Evolutionary conservation across 1,284 basidiomycete genomes (phyloP).

Genomic region (Jaminaea rosea): DNA sequence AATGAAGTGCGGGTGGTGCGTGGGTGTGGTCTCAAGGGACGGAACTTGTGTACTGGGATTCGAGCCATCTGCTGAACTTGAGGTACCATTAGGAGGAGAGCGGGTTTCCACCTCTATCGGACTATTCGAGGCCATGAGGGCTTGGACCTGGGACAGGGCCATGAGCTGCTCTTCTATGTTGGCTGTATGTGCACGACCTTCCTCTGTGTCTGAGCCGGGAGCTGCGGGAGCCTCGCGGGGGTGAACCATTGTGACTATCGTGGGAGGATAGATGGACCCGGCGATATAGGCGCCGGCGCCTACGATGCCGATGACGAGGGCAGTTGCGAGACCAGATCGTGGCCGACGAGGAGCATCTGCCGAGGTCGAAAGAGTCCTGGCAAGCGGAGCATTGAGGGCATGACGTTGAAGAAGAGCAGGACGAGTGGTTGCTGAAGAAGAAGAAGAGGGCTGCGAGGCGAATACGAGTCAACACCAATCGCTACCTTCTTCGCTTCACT

Average conservation of each 20-base stretch:
- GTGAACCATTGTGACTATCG: constrained; percentile 58
- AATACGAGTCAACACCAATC: no score
- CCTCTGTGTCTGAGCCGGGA: constrained; percentile 56
- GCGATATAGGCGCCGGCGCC: constrained; percentile 50
- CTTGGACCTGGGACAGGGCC: constrained; percentile 52
- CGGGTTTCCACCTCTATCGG: constrained; percentile 9
- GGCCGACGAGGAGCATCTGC: no score
- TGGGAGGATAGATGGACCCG: constrained; percentile 61
- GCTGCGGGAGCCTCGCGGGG: constrained; percentile 66
- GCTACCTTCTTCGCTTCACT: no score
- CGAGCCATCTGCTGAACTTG: constrained; percentile 12
- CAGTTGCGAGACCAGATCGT: no score
- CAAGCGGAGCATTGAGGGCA: no score
- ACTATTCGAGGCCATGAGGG: constrained; percentile 12
- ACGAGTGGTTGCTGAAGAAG: neutral
- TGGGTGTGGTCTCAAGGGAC: constrained; percentile 15
- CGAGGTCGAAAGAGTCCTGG: no score
- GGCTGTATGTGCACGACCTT: constrained; percentile 57
- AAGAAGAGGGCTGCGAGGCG: neutral
- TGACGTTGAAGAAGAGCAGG: neutral
- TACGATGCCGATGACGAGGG: constrained; percentile 20
- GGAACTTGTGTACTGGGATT: constrained; percentile 13
- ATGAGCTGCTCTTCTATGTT: constrained; percentile 64
- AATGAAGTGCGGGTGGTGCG: constrained; percentile 20
- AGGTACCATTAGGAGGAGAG: no score